These are phyloP conservation scores for Plectosphaerella plurivora DNA, from an alignment of 2,329 filamentous ascomycete genomes.

Conservation along the genomic window DNA sequence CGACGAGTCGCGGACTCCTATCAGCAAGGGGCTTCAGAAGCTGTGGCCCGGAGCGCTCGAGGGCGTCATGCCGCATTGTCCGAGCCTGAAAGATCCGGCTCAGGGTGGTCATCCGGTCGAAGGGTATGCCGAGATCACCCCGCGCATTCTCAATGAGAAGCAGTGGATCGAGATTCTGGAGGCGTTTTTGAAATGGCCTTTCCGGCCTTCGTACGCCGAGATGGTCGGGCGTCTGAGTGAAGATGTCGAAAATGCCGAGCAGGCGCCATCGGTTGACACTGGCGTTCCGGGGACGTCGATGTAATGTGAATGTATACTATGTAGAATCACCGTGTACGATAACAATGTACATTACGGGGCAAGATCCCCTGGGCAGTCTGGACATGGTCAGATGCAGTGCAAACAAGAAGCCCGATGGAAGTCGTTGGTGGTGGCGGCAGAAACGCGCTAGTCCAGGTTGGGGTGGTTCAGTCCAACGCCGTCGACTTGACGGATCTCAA, in stretches of 20 bases:
- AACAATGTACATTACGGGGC: neutral
- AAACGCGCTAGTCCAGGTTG: no score
- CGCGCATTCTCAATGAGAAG: constrained; percentile 43
- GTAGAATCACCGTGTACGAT: neutral
- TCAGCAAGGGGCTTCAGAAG: constrained; percentile 41
- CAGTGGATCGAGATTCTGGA: constrained; percentile 56
- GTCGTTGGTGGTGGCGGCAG: no score
- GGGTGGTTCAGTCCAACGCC: no score
- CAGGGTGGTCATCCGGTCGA: constrained; percentile 39
- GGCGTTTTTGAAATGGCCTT: constrained; percentile 64
- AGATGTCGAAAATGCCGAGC: constrained; percentile 12
- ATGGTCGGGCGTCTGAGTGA: constrained; percentile 37
- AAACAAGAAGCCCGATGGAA: no score
- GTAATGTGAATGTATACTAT: neutral
- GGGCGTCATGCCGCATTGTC: constrained; percentile 43
- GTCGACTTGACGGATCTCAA: no score
- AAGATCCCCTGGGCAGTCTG: neutral
- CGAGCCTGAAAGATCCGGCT: constrained; percentile 40
- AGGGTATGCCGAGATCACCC: constrained; percentile 35
- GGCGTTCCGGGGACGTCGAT: neutral
- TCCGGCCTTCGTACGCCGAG: constrained; percentile 44
- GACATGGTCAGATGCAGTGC: no score
- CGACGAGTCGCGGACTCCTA: constrained; percentile 20
- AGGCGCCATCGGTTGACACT: neutral
- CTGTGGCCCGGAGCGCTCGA: constrained; percentile 58